Conservation (phyloP, 2,329 filamentous ascomycete species). For the Hypoxylon sp. region DNA sequence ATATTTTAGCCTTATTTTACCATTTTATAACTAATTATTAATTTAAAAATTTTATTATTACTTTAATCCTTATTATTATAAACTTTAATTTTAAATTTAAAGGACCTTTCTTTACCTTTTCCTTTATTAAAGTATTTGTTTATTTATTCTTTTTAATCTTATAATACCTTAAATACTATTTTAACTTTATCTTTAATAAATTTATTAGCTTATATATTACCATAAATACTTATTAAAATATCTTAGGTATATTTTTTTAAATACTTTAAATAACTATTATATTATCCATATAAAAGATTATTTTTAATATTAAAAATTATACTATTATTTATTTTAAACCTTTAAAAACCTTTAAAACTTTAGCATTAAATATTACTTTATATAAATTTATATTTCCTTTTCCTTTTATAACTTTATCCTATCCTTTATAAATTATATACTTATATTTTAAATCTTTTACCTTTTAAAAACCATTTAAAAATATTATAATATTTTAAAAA, state of each 20-base stretch:
- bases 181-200: constrained; percentile 4
- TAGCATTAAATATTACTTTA: constrained; percentile 8
- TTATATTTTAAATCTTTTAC: constrained; percentile 2
- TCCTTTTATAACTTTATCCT: neutral
- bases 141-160: constrained; percentile 12
- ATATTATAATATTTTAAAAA: neutral
- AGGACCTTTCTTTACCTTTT: neutral
- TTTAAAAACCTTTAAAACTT: constrained; percentile 13
- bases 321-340: neutral
- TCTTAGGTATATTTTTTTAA: constrained; percentile 7
- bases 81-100: neutral
- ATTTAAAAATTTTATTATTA: neutral
- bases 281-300: constrained; percentile 11
- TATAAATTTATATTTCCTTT: constrained; percentile 3
- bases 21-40: neutral
- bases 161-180: constrained; percentile 15
- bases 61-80: neutral
- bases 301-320: constrained; percentile 7
- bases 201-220: constrained; percentile 10
- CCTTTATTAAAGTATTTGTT: constrained; percentile 6
- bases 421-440: constrained; percentile 12
- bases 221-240: constrained; percentile 11
- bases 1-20: neutral
- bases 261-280: constrained; percentile 14
- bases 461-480: constrained; percentile 6